Conservation (phyloP, 176 grass and related monocot species). For the Cenchrus americanus region DNA sequence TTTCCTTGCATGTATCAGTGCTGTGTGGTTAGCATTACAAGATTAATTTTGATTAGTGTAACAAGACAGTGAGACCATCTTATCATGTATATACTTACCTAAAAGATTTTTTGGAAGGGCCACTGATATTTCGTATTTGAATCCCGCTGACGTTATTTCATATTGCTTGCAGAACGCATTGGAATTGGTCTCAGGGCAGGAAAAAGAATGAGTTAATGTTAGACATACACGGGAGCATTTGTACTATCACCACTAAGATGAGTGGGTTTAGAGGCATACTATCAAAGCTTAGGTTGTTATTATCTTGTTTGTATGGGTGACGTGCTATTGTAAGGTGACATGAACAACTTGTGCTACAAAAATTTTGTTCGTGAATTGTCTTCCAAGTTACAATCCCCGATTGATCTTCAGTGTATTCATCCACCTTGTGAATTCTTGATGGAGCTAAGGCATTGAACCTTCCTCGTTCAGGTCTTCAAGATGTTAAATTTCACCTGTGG, state of each 20-base stretch:
- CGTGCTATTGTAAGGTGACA: not conserved
- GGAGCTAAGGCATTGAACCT: not conserved
- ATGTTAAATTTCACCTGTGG: not conserved
- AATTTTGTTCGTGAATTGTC: not conserved
- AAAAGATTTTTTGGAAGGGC: not conserved
- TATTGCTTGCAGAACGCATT: slow-evolving; percentile 28
- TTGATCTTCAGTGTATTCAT: not conserved
- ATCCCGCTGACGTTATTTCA: not conserved
- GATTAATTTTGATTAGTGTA: not conserved
- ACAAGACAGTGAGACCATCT: not conserved
- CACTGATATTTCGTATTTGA: not conserved
- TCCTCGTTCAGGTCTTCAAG: no score
- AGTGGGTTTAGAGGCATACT: not conserved
- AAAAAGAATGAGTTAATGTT: slow-evolving; percentile 10
- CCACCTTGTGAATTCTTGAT: not conserved
- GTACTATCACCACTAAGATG: slow-evolving; percentile 20
- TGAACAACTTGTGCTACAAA: slow-evolving; percentile 1
- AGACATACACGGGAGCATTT: slow-evolving; percentile 34
- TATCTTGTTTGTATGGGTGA: not conserved
- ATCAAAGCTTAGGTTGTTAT: slow-evolving; percentile 8
- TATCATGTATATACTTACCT: not conserved
- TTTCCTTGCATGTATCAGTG: not conserved
- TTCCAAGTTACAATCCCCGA: not conserved
- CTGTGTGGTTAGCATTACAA: not conserved
- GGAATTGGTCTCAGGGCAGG: not conserved